phyloP scores from a whole-genome alignment of 345 rosid genomes.

The Eucalyptus viminalis region DNA sequence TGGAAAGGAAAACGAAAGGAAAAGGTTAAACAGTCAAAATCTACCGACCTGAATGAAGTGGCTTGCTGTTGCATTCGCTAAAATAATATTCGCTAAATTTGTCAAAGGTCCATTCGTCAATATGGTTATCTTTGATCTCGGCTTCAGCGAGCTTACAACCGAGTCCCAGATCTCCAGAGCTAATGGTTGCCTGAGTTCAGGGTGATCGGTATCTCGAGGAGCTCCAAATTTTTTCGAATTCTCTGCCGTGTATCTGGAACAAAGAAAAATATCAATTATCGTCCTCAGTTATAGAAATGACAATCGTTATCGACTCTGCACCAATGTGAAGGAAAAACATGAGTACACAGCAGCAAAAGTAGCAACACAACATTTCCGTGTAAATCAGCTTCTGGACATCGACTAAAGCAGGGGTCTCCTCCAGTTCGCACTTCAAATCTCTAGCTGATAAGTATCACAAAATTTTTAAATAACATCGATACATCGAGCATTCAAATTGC shows the following conservation, averaged over 20 bases:
- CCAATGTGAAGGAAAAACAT: background rate
- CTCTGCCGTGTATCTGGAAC: slow-evolving; percentile 67
- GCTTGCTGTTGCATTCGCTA: slow-evolving; percentile 12
- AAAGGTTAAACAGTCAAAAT: background rate
- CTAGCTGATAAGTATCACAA: background rate
- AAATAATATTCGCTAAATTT: slow-evolving; percentile 51
- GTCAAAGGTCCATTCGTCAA: slow-evolving; percentile 84
- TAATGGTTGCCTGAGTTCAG: slow-evolving; percentile 59
- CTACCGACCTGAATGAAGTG: slow-evolving; percentile 47
- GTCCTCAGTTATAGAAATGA: background rate
- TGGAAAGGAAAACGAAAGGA: background rate
- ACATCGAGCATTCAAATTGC: background rate
- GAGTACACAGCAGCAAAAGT: background rate
- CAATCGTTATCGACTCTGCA: background rate
- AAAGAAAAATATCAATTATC: background rate
- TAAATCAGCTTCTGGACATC: background rate
- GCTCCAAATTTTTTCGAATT: slow-evolving; percentile 52
- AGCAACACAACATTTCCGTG: background rate
- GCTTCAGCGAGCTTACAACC: slow-evolving; percentile 11
- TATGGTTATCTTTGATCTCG: slow-evolving; percentile 48
- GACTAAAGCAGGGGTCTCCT: background rate
- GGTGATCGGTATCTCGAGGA: slow-evolving; percentile 60
- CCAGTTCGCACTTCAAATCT: background rate
- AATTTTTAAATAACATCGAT: background rate
- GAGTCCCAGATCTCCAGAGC: slow-evolving; percentile 72